These are phyloP conservation scores for Abelmoschus esculentus DNA, from an alignment of 345 rosid species.

Conservation along the genomic window DNA sequence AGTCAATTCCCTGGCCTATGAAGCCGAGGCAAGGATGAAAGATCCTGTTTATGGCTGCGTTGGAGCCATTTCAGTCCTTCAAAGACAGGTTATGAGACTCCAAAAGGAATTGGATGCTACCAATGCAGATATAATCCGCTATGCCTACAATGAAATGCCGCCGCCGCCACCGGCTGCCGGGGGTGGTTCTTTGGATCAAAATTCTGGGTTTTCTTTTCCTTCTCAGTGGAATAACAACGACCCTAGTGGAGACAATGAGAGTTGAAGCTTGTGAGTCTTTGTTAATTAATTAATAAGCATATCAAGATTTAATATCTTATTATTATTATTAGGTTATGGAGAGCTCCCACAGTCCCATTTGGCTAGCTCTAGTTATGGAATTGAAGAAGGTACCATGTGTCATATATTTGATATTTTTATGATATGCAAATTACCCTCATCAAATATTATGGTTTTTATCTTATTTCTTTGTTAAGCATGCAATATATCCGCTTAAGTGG, in stretches of 20 bases:
- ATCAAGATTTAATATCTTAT: background rate
- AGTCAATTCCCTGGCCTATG: constrained; percentile 55
- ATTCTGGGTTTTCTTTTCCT: constrained; percentile 21
- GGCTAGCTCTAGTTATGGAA: constrained; percentile 23
- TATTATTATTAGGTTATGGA: background rate
- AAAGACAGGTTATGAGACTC: constrained; percentile 43
- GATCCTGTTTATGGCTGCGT: constrained; percentile 69
- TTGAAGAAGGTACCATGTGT: background rate
- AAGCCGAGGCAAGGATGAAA: constrained; percentile 62
- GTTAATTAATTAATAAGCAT: background rate
- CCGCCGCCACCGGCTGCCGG: constrained; percentile 1
- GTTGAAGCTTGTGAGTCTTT: constrained; percentile 16
- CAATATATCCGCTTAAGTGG: too few relatives aligned
- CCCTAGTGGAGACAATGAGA: constrained; percentile 15
- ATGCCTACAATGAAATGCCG: constrained; percentile 19
- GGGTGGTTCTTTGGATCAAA: constrained; percentile 8
- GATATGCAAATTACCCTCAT: constrained; percentile 6
- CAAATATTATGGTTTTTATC: background rate
- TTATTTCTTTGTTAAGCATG: background rate
- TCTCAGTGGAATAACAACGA: constrained; percentile 20
- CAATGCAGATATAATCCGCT: constrained; percentile 52
- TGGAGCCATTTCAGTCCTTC: constrained; percentile 61
- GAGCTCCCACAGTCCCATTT: background rate
- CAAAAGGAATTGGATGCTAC: constrained; percentile 59
- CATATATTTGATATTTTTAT: background rate